Conservation (phyloP, 139 green algal species). For the Coelastrella sp. region DNA sequence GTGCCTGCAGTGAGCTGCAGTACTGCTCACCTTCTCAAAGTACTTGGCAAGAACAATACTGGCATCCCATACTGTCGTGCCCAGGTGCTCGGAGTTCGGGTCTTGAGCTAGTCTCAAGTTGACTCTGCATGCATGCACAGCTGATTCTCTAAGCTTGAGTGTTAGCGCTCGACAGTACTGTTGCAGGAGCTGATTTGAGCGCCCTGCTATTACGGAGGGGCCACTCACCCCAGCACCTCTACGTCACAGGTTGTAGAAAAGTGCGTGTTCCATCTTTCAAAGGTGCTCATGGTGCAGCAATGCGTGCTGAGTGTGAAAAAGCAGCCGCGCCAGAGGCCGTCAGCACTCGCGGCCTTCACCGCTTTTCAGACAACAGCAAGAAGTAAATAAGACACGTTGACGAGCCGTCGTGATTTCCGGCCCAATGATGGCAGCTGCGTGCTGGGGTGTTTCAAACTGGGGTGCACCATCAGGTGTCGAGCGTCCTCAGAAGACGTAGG, state of each 20-base stretch:
- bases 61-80: constrained; percentile 94
- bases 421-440: too few species aligned
- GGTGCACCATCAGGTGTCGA: too few species aligned
- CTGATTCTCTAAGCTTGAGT: background rate
- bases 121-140: constrained; percentile 46
- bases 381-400: too few species aligned
- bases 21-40: constrained; percentile 91
- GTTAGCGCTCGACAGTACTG: background rate
- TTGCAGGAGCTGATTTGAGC: background rate
- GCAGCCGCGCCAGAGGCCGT: background rate
- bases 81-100: constrained; percentile 85
- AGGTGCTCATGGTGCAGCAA: background rate
- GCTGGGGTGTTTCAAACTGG: too few species aligned
- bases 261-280: constrained; percentile 84
- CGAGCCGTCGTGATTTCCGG: too few species aligned
- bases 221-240: constrained; percentile 68
- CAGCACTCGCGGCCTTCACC: background rate
- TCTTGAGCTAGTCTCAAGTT: constrained; percentile 80
- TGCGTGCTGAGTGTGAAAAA: background rate
- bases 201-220: background rate
- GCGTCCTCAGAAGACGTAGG: too few species aligned
- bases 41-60: constrained; percentile 94
- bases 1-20: too few species aligned
- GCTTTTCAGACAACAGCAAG: too few species aligned
- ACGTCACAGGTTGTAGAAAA: constrained; percentile 67